Conservation (phyloP, 805 yeast genomes). For the Scheffersomyces lignosus region DNA sequence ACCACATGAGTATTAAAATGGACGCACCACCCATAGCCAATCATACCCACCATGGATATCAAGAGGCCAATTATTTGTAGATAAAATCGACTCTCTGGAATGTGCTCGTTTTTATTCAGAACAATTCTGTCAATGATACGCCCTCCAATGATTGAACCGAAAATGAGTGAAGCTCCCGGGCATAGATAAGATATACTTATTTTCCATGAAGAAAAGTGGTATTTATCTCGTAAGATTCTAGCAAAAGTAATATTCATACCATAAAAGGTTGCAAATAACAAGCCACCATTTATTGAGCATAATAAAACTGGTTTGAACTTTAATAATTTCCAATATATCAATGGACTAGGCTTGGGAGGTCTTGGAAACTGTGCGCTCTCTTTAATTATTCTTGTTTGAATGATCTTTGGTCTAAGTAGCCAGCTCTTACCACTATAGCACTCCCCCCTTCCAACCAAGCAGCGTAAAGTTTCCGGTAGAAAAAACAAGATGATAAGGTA, state of each 20-base stretch:
- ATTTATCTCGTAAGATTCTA: slow-evolving; percentile 34
- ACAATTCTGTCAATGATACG: slow-evolving; percentile 44
- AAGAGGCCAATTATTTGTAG: slow-evolving; percentile 46
- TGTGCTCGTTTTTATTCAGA: slow-evolving; percentile 25
- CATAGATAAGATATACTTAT: slow-evolving; percentile 50
- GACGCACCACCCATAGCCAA: slow-evolving; percentile 56
- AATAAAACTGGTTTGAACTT: slow-evolving; percentile 45
- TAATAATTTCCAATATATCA: slow-evolving; percentile 35
- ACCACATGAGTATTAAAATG: slow-evolving; percentile 38
- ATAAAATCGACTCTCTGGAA: slow-evolving; percentile 48
- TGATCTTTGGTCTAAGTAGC: slow-evolving; percentile 27
- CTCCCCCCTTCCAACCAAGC: slow-evolving; percentile 38
- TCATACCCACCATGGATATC: slow-evolving; percentile 43
- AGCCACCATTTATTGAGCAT: slow-evolving; percentile 47
- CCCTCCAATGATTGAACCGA: slow-evolving; percentile 53
- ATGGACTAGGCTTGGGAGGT: slow-evolving; percentile 47
- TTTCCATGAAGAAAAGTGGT: slow-evolving; percentile 33
- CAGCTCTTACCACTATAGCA: slow-evolving; percentile 10
- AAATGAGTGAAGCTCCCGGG: slow-evolving; percentile 50
- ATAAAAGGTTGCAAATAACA: slow-evolving; percentile 56
- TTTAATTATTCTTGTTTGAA: slow-evolving; percentile 21
- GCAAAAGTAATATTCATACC: slow-evolving; percentile 53
- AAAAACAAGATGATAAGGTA: slow-evolving; percentile 24
- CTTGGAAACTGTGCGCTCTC: slow-evolving; percentile 33
- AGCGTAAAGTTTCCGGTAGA: slow-evolving; percentile 42